These are phyloP conservation scores for Xerocomellus intermedius DNA, from an alignment of 768 basidiomycete genomes.

Conservation along the genomic window DNA sequence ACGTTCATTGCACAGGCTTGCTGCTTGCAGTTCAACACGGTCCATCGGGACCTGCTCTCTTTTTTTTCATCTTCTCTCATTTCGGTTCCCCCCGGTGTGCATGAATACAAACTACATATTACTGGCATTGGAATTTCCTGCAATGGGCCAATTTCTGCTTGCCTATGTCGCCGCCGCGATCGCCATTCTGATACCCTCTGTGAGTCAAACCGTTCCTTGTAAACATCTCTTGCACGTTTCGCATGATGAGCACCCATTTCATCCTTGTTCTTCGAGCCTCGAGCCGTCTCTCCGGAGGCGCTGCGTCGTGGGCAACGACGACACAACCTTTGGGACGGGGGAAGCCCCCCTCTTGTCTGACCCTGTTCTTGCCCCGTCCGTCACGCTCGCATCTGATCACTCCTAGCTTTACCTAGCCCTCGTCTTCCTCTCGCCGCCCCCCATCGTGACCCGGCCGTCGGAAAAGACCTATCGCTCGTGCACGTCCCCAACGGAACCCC, in stretches of 20 bases:
- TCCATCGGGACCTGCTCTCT: background rate
- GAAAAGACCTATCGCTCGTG: constrained; percentile 69
- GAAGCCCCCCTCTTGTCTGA: constrained; percentile 38
- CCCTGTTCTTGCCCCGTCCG: background rate
- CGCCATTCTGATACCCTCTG: constrained; percentile 24
- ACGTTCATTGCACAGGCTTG: background rate
- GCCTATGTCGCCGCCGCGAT: constrained; percentile 20
- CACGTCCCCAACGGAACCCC: constrained; percentile 49
- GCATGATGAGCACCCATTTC: constrained; percentile 65
- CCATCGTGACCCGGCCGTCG: constrained; percentile 58
- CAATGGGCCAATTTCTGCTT: constrained; percentile 30
- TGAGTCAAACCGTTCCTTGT: constrained; percentile 21
- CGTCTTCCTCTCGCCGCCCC: constrained; percentile 70
- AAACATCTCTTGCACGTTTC: background rate
- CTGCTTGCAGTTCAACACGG: background rate
- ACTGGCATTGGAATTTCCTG: background rate
- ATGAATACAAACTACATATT: constrained; percentile 9
- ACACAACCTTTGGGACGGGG: constrained; percentile 53
- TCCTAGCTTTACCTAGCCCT: constrained; percentile 67
- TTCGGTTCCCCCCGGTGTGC: background rate
- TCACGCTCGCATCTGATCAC: constrained; percentile 12
- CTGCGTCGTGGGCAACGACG: constrained; percentile 67
- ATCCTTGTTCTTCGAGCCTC: constrained; percentile 93
- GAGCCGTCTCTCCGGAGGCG: constrained; percentile 46
- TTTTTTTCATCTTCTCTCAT: background rate